Evolutionary conservation across 2,329 filamentous ascomycete species (phyloP).

Genomic region (Colletotrichum graminicola): DNA sequence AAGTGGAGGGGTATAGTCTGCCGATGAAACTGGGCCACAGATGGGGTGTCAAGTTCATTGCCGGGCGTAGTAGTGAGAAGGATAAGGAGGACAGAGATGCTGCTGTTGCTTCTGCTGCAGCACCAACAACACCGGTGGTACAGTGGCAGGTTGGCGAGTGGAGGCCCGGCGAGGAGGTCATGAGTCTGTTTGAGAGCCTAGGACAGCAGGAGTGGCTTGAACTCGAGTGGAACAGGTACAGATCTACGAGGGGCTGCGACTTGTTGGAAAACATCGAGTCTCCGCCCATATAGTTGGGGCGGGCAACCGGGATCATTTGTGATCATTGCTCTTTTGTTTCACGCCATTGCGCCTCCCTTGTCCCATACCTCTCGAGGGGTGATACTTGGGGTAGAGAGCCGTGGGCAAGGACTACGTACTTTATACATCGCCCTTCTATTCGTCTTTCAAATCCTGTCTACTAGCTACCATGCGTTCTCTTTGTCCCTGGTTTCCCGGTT

Average conservation of each 20-base stretch:
- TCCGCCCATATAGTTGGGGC: conserved; percentile 21
- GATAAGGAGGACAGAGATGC: neutral
- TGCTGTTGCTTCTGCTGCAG: conserved; percentile 14
- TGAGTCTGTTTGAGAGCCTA: conserved; percentile 43
- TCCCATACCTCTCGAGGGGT: too few species aligned
- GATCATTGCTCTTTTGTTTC: neutral
- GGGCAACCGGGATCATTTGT: conserved; percentile 14
- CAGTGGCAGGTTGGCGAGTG: conserved; percentile 46
- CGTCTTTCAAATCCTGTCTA: too few species aligned
- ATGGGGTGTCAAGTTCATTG: conserved; percentile 44
- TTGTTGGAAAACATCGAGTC: conserved; percentile 19
- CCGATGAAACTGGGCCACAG: conserved; percentile 34
- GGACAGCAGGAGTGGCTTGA: conserved; percentile 44
- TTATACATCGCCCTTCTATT: too few species aligned
- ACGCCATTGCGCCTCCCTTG: too few species aligned
- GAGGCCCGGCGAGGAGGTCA: conserved; percentile 43
- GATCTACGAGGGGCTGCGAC: conserved; percentile 19
- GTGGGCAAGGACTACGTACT: too few species aligned
- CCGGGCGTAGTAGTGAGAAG: conserved; percentile 32
- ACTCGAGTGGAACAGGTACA: conserved; percentile 36
- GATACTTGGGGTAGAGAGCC: too few species aligned
- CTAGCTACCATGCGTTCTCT: too few species aligned
- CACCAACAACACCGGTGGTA: conserved; percentile 36
- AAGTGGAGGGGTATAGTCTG: conserved; percentile 18
- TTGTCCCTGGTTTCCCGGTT: too few species aligned